These are phyloP conservation scores for Lactarius hatsudake DNA, from an alignment of 768 basidiomycete species.

Conservation along the genomic window DNA sequence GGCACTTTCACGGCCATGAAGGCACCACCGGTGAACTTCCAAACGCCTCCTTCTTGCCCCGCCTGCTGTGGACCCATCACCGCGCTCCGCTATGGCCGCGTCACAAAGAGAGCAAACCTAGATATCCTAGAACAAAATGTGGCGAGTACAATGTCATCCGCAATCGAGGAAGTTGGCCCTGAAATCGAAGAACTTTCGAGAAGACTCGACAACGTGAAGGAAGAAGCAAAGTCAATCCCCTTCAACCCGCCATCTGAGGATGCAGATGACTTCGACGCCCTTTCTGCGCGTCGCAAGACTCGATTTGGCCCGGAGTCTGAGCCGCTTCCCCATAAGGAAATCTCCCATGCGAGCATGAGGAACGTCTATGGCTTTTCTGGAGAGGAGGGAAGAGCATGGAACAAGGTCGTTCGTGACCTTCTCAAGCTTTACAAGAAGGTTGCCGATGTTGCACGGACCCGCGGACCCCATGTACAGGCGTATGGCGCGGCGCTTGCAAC, in stretches of 20 bases:
- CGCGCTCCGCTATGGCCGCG: conserved; percentile 37
- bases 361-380: conserved; percentile 26
- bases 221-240: conserved; percentile 25
- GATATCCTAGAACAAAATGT: conserved; percentile 41
- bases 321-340: conserved; percentile 22
- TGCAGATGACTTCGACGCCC: conserved; percentile 1
- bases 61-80: conserved; percentile 37
- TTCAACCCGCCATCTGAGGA: not conserved
- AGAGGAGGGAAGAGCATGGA: conserved; percentile 32
- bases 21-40: conserved; percentile 33
- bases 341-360: conserved; percentile 23
- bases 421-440: conserved; percentile 31
- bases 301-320: conserved; percentile 21
- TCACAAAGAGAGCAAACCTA: conserved; percentile 38
- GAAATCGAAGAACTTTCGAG: conserved; percentile 22
- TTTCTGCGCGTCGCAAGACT: not conserved
- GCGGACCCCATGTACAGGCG: conserved; percentile 35
- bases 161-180: conserved; percentile 24
- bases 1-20: conserved; percentile 30
- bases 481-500: conserved; percentile 37
- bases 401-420: conserved; percentile 27
- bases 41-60: conserved; percentile 36
- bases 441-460: conserved; percentile 30
- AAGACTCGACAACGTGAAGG: conserved; percentile 11
- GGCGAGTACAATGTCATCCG: conserved; percentile 33